Percentiles rank a stretch among this genome's conserved stretches.
Conservation (phyloP, 83 land plant genomes). For the Diphasiastrum complanatum region DNA sequence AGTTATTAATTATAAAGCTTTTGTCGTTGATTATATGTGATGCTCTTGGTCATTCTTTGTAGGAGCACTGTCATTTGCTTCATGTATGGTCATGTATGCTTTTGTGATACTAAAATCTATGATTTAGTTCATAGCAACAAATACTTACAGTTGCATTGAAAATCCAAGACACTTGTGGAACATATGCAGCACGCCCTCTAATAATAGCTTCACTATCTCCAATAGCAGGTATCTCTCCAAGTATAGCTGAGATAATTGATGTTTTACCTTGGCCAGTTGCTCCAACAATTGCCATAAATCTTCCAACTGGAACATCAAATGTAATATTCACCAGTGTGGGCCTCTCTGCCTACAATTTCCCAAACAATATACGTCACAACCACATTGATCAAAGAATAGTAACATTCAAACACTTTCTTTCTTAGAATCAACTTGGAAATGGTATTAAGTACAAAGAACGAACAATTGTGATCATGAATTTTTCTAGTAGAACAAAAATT, state of each 20-base stretch:
- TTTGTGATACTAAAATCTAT: background rate
- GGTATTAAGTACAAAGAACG: too few species aligned
- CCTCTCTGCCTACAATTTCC: constrained; percentile 41
- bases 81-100: background rate
- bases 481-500: too few species aligned
- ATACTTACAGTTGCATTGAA: constrained; percentile 97
- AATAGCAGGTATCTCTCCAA: constrained; percentile 80
- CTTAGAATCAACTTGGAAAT: too few species aligned
- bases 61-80: background rate
- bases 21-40: too few species aligned
- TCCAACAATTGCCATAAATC: constrained; percentile 88
- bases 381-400: too few species aligned
- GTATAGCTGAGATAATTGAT: constrained; percentile 89
- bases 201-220: constrained; percentile 40
- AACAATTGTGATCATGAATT: too few species aligned
- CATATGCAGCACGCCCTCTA: constrained; percentile 85
- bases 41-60: too few species aligned
- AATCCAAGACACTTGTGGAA: constrained; percentile 97
- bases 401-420: too few species aligned
- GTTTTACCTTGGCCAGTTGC: constrained; percentile 96
- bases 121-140: background rate
- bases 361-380: too few species aligned
- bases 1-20: too few species aligned
- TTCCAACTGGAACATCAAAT: constrained; percentile 69
- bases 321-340: constrained; percentile 75